A percentile compares a stretch with the other conserved stretches of the same genome.
phyloP scores from a whole-genome alignment of 2,329 filamentous ascomycete species.

The Aspergillus uvarum region DNA sequence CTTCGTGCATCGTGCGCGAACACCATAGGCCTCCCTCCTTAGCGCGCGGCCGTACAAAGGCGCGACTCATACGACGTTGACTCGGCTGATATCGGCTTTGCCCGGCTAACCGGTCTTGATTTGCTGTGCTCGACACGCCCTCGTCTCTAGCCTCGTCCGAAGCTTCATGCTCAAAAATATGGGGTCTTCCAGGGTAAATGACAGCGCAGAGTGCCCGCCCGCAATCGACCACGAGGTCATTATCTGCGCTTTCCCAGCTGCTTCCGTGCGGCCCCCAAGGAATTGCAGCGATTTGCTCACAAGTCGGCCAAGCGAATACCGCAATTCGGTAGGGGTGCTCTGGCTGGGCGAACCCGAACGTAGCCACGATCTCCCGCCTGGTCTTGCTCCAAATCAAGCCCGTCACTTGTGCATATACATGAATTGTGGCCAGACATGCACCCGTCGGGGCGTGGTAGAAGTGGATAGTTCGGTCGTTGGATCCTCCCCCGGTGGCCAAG shows the following conservation, averaged over 20 bases:
- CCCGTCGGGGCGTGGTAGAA: conserved; percentile 90
- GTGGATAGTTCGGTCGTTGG: conserved; percentile 91
- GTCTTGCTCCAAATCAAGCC: conserved; percentile 86
- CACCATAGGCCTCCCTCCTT: conserved; percentile 57
- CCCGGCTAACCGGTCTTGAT: conserved; percentile 7
- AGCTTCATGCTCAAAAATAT: conserved; percentile 25
- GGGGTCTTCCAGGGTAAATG: conserved; percentile 69
- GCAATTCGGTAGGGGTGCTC: conserved; percentile 87
- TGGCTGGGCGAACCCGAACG: conserved; percentile 89
- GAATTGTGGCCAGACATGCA: conserved; percentile 81
- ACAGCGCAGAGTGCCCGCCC: conserved; percentile 77
- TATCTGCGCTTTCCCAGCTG: conserved; percentile 28
- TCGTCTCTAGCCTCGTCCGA: conserved; percentile 15
- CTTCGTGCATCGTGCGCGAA: conserved; percentile 63
- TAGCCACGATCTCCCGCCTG: conserved; percentile 83
- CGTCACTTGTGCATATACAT: conserved; percentile 90
- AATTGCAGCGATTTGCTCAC: conserved; percentile 78
- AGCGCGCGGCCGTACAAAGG: conserved; percentile 32
- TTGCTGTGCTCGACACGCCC: conserved; percentile 12
- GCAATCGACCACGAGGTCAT: conserved; percentile 34
- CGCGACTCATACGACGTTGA: conserved; percentile 19
- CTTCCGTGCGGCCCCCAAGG: conserved; percentile 68
- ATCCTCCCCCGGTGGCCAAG: conserved; percentile 86
- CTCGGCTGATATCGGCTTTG: conserved; percentile 4
- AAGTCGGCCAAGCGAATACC: conserved; percentile 92